These are phyloP conservation scores for Sporothrix protearum DNA, from an alignment of 2,329 filamentous ascomycete species.

Conservation along the genomic window DNA sequence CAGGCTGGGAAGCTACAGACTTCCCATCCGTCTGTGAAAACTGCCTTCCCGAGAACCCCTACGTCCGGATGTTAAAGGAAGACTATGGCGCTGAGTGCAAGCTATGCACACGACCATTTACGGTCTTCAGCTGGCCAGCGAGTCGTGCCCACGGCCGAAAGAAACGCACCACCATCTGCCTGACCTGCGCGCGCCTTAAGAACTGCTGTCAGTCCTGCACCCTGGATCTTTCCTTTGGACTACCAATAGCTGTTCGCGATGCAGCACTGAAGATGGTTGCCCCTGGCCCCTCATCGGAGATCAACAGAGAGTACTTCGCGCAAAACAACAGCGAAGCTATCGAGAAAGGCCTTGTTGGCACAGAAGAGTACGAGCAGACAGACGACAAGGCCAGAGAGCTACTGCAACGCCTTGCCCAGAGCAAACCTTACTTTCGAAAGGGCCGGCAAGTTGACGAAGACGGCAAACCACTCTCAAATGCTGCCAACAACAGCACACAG, in stretches of 20 bases:
- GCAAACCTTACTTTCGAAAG: constrained; percentile 93
- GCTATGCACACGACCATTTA: constrained; percentile 90
- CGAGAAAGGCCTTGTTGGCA: constrained; percentile 74
- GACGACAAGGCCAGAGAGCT: constrained; percentile 95
- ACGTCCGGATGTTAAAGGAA: constrained; percentile 98
- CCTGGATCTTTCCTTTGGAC: constrained; percentile 92
- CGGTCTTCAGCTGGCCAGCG: constrained; percentile 90
- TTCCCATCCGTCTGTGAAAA: constrained; percentile 87
- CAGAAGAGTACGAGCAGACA: constrained; percentile 93
- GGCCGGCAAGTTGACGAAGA: constrained; percentile 68
- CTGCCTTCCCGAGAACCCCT: constrained; percentile 93
- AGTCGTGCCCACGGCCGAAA: constrained; percentile 83
- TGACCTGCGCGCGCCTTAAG: constrained; percentile 94
- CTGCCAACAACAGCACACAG: constrained; percentile 33
- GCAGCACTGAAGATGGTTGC: constrained; percentile 97
- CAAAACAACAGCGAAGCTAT: constrained; percentile 96
- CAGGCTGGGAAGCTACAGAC: constrained; percentile 92
- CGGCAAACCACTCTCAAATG: constrained; percentile 40
- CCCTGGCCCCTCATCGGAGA: constrained; percentile 82
- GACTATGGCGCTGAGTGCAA: constrained; percentile 88
- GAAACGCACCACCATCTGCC: constrained; percentile 90
- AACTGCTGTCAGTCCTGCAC: constrained; percentile 99
- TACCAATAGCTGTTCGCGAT: constrained; percentile 92
- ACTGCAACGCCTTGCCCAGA: constrained; percentile 77
- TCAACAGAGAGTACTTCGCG: constrained; percentile 96